Conservation (phyloP, 768 basidiomycete species). For the Flagelloscypha sp. region DNA sequence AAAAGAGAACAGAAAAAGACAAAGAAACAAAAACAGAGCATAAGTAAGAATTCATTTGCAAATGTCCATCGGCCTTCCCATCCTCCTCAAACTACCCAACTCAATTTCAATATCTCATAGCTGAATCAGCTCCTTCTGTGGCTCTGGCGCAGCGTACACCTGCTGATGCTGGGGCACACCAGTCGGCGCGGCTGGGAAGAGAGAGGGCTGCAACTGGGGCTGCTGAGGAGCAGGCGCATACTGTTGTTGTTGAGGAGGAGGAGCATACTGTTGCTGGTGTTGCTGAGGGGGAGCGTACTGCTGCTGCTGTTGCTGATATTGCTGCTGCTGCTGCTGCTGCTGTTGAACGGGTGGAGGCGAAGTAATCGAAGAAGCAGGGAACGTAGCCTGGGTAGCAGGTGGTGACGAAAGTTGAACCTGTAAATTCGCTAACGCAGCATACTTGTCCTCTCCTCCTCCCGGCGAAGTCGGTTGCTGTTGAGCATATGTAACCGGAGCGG, state of each 20-base stretch:
- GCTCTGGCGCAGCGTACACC: background rate
- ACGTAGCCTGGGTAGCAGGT: slow-evolving; percentile 12
- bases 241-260: slow-evolving; percentile 1
- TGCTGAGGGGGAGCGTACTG: slow-evolving; percentile 17
- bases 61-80: too few relatives aligned
- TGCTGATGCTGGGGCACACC: background rate
- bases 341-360: slow-evolving; percentile 8
- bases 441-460: slow-evolving; percentile 14
- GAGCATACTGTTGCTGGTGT: slow-evolving; percentile 8
- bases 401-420: slow-evolving; percentile 9
- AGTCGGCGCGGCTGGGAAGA: background rate
- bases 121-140: slow-evolving; percentile 20
- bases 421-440: slow-evolving; percentile 8
- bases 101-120: too few relatives aligned
- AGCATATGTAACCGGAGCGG: slow-evolving; percentile 9
- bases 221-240: background rate
- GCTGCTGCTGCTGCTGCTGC: slow-evolving; percentile 14
- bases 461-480: slow-evolving; percentile 18
- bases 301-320: slow-evolving; percentile 17
- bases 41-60: too few relatives aligned
- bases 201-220: background rate
- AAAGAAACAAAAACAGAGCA: too few relatives aligned
- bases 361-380: slow-evolving; percentile 8
- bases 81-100: too few relatives aligned
- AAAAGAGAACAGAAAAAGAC: too few relatives aligned